Percentiles rank a stretch among this genome's conserved stretches.
phyloP scores from a whole-genome alignment of 2,329 filamentous ascomycete species.

The Cercospora zeina region DNA sequence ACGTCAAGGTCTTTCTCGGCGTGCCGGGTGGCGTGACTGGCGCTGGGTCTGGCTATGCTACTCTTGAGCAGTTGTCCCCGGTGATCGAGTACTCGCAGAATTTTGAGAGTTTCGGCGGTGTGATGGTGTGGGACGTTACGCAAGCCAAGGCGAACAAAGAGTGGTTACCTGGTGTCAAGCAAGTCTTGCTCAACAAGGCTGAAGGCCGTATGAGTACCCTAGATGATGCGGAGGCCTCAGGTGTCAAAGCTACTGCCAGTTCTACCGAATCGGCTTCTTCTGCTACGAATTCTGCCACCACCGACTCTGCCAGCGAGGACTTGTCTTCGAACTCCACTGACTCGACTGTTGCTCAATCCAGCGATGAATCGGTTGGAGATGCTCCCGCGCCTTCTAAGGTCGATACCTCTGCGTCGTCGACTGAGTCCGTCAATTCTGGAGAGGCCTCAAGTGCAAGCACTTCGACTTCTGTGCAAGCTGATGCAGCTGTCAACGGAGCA shows the following conservation, averaged over 20 bases:
- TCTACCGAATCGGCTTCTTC: neutral
- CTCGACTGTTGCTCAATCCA: neutral
- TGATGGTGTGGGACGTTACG: slow-evolving; percentile 55
- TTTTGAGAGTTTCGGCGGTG: slow-evolving; percentile 43
- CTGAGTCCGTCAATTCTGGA: neutral
- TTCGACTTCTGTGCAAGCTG: neutral
- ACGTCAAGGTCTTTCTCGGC: slow-evolving; percentile 42
- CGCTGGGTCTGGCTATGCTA: slow-evolving; percentile 40
- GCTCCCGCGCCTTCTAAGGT: neutral
- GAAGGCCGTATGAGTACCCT: neutral
- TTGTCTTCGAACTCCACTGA: neutral
- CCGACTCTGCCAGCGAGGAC: neutral
- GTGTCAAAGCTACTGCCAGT: neutral
- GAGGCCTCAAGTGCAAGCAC: neutral
- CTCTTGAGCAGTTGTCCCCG: slow-evolving; percentile 32
- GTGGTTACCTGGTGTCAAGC: slow-evolving; percentile 34
- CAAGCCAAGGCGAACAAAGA: slow-evolving; percentile 40
- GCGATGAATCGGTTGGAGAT: neutral
- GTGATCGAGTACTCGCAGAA: slow-evolving; percentile 39
- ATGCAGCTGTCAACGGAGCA: neutral
- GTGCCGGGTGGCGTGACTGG: slow-evolving; percentile 41
- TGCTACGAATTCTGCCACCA: neutral
- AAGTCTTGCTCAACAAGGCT: neutral
- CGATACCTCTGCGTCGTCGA: neutral
- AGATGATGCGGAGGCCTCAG: neutral